These are phyloP conservation scores for Waltergamsia citrina DNA, from an alignment of 2,329 filamentous ascomycete genomes.

Conservation along the genomic window DNA sequence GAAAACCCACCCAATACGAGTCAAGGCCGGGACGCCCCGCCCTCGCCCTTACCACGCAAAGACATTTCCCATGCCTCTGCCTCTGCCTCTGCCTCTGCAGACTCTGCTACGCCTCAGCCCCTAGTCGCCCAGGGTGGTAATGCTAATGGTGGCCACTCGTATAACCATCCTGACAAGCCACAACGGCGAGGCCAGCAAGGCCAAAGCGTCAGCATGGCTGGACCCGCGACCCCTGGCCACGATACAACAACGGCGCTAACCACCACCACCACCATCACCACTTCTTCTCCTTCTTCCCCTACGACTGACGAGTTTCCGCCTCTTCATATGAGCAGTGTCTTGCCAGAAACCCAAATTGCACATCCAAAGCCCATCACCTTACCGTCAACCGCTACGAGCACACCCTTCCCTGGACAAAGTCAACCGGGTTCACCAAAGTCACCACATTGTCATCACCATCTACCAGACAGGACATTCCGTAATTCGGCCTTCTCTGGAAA, in stretches of 20 bases:
- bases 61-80: no score
- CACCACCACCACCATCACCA: neutral
- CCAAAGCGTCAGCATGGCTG: neutral
- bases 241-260: neutral
- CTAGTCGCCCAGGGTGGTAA: no score
- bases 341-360: slow-evolving; percentile 32
- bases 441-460: slow-evolving; percentile 44
- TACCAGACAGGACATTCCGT: slow-evolving; percentile 50
- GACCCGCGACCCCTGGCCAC: neutral
- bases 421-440: no score
- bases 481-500: slow-evolving; percentile 51
- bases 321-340: slow-evolving; percentile 26
- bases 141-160: neutral
- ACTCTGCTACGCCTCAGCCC: no score
- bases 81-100: no score
- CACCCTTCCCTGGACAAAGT: slow-evolving; percentile 22
- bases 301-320: slow-evolving; percentile 8
- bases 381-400: slow-evolving; percentile 27
- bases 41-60: no score
- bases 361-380: slow-evolving; percentile 36
- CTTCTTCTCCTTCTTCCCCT: neutral
- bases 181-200: neutral
- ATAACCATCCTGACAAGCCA: neutral
- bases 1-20: no score
- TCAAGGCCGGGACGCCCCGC: no score